phyloP scores from a whole-genome alignment of 306 rosid genomes.

The Cicer pinnatifidum region DNA sequence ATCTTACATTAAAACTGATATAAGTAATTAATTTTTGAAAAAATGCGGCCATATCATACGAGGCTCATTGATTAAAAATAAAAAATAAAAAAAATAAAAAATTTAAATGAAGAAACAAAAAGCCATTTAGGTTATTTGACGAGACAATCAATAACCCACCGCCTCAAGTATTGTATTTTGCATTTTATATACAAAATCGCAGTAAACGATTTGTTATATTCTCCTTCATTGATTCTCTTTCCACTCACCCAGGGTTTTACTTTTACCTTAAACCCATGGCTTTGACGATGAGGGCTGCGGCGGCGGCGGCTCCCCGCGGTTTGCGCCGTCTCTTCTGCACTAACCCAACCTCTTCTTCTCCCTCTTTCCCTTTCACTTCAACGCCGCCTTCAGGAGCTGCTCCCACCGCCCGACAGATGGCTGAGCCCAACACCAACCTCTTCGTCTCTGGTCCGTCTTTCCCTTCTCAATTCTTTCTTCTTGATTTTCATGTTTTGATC shows the following conservation, averaged over 20 bases:
- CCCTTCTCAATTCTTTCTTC: neutral
- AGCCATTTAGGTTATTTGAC: too few relatives aligned
- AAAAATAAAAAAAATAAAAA: too few relatives aligned
- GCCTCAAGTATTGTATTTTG: too few relatives aligned
- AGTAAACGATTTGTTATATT: neutral
- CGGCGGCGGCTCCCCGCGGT: conserved; percentile 61
- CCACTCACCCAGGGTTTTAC: conserved; percentile 45
- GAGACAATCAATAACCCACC: too few relatives aligned
- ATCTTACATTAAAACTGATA: too few relatives aligned
- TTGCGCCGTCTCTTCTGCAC: conserved; percentile 65
- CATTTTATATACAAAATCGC: too few relatives aligned
- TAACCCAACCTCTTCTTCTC: conserved; percentile 3
- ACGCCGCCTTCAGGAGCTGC: conserved; percentile 47
- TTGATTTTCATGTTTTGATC: neutral
- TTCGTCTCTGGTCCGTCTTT: conserved; percentile 74
- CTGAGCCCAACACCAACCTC: conserved; percentile 86
- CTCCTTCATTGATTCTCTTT: neutral
- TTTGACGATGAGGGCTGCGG: conserved; percentile 68
- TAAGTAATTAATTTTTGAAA: too few relatives aligned
- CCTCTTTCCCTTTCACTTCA: conserved; percentile 55
- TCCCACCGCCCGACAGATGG: conserved; percentile 55
- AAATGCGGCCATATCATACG: too few relatives aligned
- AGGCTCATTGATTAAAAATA: too few relatives aligned
- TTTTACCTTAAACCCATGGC: conserved; percentile 48
- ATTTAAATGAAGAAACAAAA: too few relatives aligned